Conservation (phyloP, 495 filamentous ascomycete species). For the Tuber umbilicatum region DNA sequence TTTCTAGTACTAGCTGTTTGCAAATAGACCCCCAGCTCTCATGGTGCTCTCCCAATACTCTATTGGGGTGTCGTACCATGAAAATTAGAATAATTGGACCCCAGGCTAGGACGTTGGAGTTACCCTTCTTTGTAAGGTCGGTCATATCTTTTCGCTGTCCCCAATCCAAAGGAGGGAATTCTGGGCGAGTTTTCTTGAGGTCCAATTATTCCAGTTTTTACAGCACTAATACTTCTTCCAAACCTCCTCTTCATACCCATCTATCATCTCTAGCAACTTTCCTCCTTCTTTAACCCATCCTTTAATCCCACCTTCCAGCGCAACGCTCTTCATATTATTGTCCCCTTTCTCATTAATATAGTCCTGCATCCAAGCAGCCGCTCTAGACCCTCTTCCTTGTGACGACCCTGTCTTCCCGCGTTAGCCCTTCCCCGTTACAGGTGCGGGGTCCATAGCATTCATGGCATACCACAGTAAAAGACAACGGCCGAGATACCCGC, state of each 20-base stretch:
- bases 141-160: too few species aligned
- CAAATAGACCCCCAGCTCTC: background rate
- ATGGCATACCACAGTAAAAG: conserved; percentile 62
- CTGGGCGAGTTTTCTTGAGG: too few species aligned
- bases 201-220: too few species aligned
- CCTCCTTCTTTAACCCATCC: conserved; percentile 57
- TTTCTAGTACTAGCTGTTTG: background rate
- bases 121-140: too few species aligned
- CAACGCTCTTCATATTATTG: conserved; percentile 50
- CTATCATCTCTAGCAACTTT: conserved; percentile 53
- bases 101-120: too few species aligned
- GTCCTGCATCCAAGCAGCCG: conserved; percentile 62
- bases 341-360: conserved; percentile 50
- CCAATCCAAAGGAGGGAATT: too few species aligned
- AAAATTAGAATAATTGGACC: too few species aligned
- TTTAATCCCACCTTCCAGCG: conserved; percentile 56
- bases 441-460: background rate
- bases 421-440: background rate
- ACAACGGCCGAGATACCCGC: conserved; percentile 52
- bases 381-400: conserved; percentile 55
- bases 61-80: background rate
- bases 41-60: background rate
- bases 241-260: conserved; percentile 51
- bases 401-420: conserved; percentile 53
- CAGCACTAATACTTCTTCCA: conserved; percentile 43